Evolutionary conservation across 306 rosid genomes (phyloP).

Genomic region (Herpetospermum pedunculosum): DNA sequence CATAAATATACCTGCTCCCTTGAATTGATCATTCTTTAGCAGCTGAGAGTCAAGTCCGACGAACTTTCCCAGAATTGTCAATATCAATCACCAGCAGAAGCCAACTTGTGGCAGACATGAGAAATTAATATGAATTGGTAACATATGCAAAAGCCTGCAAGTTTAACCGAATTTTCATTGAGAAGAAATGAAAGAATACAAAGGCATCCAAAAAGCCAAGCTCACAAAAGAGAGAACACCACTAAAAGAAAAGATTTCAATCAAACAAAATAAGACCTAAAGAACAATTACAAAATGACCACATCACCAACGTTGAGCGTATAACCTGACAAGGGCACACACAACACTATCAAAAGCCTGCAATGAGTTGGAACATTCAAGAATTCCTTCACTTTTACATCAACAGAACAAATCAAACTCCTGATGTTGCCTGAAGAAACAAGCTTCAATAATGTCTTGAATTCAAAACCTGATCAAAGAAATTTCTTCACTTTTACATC

Average conservation of each 20-base stretch:
- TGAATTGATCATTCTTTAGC: not conserved
- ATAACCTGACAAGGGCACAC: too few relatives aligned
- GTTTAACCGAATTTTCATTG: too few relatives aligned
- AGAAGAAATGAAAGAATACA: too few relatives aligned
- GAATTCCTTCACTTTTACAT: not conserved
- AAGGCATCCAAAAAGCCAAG: too few relatives aligned
- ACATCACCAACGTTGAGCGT: too few relatives aligned
- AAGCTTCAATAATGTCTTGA: not conserved
- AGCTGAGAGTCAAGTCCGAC: not conserved
- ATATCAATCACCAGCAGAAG: not conserved
- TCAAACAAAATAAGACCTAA: too few relatives aligned
- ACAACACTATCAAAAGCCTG: not conserved
- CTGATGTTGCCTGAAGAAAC: not conserved
- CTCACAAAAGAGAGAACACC: too few relatives aligned
- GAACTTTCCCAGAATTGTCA: not conserved
- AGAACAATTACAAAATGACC: too few relatives aligned
- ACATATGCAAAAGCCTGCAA: not conserved
- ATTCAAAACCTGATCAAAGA: not conserved
- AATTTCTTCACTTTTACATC: not conserved
- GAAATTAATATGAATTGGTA: not conserved
- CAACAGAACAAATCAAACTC: not conserved
- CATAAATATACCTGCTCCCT: constrained; percentile 3
- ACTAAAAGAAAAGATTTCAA: too few relatives aligned
- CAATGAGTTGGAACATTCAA: not conserved
- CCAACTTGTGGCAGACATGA: not conserved